A percentile compares a stretch with the other conserved stretches of the same genome.
Evolutionary conservation across 2,329 filamentous ascomycete species (phyloP).

Genomic region (Metarhizium sp.): DNA sequence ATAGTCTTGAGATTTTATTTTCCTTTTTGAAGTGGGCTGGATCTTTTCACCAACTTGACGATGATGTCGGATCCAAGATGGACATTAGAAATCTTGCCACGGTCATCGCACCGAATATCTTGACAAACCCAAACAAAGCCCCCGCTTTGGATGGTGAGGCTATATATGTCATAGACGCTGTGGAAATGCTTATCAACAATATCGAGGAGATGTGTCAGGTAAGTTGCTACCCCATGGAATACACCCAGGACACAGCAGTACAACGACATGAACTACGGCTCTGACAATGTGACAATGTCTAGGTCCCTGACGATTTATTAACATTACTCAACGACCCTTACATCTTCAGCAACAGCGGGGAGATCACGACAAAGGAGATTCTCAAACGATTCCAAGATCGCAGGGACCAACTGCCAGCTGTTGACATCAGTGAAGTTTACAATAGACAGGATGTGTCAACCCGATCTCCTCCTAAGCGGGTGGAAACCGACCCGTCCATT

Average conservation of each 20-base stretch:
- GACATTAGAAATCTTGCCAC: conserved; percentile 95
- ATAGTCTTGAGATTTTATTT: conserved; percentile 91
- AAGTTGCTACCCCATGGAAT: conserved; percentile 27
- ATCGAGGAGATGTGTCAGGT: conserved; percentile 98
- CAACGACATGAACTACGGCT: not conserved
- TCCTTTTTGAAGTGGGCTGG: conserved; percentile 96
- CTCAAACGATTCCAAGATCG: conserved; percentile 87
- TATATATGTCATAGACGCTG: conserved; percentile 87
- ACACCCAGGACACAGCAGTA: not conserved
- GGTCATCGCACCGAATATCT: conserved; percentile 92
- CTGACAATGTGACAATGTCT: not conserved
- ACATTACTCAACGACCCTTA: conserved; percentile 75
- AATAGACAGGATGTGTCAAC: conserved; percentile 49
- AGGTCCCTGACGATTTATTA: conserved; percentile 91
- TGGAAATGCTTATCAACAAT: conserved; percentile 81
- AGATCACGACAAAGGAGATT: conserved; percentile 95
- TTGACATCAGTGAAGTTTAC: conserved; percentile 48
- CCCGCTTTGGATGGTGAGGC: conserved; percentile 73
- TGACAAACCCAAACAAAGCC: conserved; percentile 61
- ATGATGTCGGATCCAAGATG: conserved; percentile 97
- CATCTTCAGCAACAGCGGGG: conserved; percentile 71
- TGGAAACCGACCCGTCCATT: conserved; percentile 79
- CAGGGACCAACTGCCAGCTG: conserved; percentile 46
- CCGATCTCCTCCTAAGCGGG: conserved; percentile 46
- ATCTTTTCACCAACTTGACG: conserved; percentile 93